These are phyloP conservation scores for Fusarium acutatum DNA, from an alignment of 2,329 filamentous ascomycete genomes.

Conservation along the genomic window DNA sequence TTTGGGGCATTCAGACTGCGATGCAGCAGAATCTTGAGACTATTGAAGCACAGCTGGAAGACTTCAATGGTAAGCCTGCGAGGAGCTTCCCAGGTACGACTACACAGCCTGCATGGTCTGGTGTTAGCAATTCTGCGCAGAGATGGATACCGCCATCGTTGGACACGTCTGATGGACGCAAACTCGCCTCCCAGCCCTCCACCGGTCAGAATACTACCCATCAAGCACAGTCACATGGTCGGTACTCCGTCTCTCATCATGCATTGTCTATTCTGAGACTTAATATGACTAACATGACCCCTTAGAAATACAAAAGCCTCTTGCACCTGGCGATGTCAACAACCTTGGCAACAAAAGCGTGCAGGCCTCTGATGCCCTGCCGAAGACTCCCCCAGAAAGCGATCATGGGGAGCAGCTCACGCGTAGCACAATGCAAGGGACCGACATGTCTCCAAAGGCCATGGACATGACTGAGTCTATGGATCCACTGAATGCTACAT, in stretches of 20 bases:
- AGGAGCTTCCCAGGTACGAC: neutral
- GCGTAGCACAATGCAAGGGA: neutral
- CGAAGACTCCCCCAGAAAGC: neutral
- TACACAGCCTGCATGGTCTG: neutral
- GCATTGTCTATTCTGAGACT: neutral
- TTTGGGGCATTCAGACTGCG: neutral
- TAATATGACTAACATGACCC: neutral
- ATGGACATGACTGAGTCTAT: neutral
- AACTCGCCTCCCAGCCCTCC: accelerated
- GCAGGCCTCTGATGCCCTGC: neutral
- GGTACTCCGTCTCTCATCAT: neutral
- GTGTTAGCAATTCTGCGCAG: neutral
- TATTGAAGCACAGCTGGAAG: neutral
- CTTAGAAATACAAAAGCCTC: neutral
- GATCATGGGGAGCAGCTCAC: neutral
- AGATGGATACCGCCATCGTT: neutral
- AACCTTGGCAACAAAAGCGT: neutral
- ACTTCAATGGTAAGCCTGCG: neutral
- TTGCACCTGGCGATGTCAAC: accelerated
- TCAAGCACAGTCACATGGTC: neutral
- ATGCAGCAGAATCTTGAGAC: neutral
- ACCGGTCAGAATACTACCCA: neutral
- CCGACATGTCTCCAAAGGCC: neutral
- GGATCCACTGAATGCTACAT: neutral
- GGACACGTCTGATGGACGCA: neutral